These are phyloP conservation scores for Adansonia rubrostipa DNA, from an alignment of 441 rosid genomes.

Conservation along the genomic window DNA sequence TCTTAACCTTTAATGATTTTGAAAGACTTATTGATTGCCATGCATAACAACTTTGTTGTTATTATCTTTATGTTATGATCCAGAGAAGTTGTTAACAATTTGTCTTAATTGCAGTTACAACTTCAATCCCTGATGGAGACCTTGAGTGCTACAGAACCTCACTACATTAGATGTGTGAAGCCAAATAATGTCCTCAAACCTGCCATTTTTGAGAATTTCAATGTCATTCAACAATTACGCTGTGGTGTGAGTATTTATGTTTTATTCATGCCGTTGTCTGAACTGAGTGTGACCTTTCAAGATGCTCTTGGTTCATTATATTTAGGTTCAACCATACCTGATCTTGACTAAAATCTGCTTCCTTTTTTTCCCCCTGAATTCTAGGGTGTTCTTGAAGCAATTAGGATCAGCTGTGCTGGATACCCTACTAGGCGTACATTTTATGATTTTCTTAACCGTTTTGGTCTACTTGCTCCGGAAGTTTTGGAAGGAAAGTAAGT, in stretches of 20 bases:
- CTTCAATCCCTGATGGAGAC: slow-evolving; percentile 99
- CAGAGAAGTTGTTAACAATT: background rate
- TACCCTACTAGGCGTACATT: slow-evolving; percentile 98
- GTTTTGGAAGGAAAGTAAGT: slow-evolving; percentile 98
- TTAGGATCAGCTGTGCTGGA: slow-evolving; percentile 99
- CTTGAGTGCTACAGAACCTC: slow-evolving; percentile 94
- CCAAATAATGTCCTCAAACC: slow-evolving; percentile 99
- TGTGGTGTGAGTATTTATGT: slow-evolving; percentile 90
- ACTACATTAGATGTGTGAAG: slow-evolving; percentile 99
- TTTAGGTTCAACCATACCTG: background rate
- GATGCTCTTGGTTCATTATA: background rate
- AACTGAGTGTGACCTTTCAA: slow-evolving; percentile 11
- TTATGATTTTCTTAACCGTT: slow-evolving; percentile 96
- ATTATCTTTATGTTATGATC: slow-evolving; percentile 11
- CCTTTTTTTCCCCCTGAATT: background rate
- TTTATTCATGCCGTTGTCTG: slow-evolving; percentile 21
- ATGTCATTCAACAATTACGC: slow-evolving; percentile 95
- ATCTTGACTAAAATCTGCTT: background rate
- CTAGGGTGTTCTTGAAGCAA: slow-evolving; percentile 99
- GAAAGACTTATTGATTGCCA: background rate
- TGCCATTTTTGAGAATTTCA: slow-evolving; percentile 89
- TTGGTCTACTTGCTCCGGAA: slow-evolving; percentile 98
- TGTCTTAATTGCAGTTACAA: slow-evolving; percentile 73
- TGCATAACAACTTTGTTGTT: slow-evolving; percentile 13
- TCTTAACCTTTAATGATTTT: slow-evolving; percentile 1